Percentiles rank a stretch among this genome's conserved stretches.
phyloP scores from a whole-genome alignment of 2,329 filamentous ascomycete species.

The Erysiphe neolycopersici region DNA sequence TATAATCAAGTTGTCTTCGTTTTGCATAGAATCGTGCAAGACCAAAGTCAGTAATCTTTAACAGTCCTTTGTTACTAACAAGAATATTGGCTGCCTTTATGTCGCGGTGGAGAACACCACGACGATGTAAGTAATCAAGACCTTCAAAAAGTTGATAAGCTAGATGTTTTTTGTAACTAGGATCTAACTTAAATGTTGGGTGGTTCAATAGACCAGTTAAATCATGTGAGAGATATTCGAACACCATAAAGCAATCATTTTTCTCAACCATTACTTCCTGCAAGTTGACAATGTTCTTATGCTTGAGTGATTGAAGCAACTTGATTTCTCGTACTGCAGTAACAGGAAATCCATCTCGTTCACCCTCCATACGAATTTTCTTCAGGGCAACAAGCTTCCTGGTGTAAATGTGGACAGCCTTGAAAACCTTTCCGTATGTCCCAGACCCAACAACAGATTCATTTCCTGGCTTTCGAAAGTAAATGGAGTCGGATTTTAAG shows the following conservation, averaged over 20 bases:
- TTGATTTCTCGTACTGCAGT: slow-evolving; percentile 83
- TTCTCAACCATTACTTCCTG: slow-evolving; percentile 94
- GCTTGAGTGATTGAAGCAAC: slow-evolving; percentile 60
- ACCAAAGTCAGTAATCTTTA: slow-evolving; percentile 91
- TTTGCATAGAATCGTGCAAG: slow-evolving; percentile 92
- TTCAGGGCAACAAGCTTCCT: slow-evolving; percentile 64
- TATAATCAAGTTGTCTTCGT: slow-evolving; percentile 75
- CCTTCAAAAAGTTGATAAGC: slow-evolving; percentile 84
- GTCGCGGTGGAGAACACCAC: slow-evolving; percentile 86
- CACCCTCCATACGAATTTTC: slow-evolving; percentile 80
- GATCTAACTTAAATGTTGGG: slow-evolving; percentile 63
- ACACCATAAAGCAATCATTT: slow-evolving; percentile 99
- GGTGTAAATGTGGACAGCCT: slow-evolving; percentile 79
- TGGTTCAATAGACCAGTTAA: slow-evolving; percentile 88
- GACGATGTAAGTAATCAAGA: slow-evolving; percentile 72
- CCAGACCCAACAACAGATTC: slow-evolving; percentile 89
- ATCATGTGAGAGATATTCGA: slow-evolving; percentile 92
- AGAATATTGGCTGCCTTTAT: slow-evolving; percentile 97
- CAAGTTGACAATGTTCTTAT: slow-evolving; percentile 57
- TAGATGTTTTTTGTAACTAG: slow-evolving; percentile 74
- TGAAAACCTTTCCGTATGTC: slow-evolving; percentile 90
- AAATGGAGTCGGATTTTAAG: slow-evolving; percentile 61
- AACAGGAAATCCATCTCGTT: slow-evolving; percentile 72
- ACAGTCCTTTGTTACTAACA: slow-evolving; percentile 62
- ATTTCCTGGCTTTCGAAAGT: slow-evolving; percentile 87